Evolutionary conservation across 305 asterid species (phyloP).

Genomic region (Rubia peregrina): DNA sequence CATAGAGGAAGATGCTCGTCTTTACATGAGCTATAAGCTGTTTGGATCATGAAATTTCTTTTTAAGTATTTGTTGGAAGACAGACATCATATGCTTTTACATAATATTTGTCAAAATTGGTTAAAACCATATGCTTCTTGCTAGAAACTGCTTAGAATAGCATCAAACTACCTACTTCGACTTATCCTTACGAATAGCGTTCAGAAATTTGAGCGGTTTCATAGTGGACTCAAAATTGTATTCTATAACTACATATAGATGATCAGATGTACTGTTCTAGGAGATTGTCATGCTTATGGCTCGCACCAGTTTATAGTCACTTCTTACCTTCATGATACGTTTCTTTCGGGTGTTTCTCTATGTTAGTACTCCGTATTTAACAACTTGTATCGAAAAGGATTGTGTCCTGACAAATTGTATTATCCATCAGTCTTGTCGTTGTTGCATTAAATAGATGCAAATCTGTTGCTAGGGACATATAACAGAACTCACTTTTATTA

Average conservation of each 20-base stretch:
- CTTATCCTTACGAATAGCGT: background rate
- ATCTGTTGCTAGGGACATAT: background rate
- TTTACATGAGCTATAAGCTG: background rate
- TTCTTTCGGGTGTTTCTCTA: background rate
- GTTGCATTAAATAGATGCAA: too few relatives aligned
- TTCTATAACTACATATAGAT: background rate
- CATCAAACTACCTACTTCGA: background rate
- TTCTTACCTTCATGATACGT: too few relatives aligned
- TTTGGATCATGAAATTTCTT: background rate
- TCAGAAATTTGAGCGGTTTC: background rate
- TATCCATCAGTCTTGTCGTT: background rate
- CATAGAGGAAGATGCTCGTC: too few relatives aligned
- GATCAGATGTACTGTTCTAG: background rate
- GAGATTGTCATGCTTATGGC: too few relatives aligned
- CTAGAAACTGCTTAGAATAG: background rate
- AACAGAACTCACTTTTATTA: background rate
- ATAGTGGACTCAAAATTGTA: too few relatives aligned
- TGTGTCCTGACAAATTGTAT: background rate
- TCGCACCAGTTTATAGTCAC: too few relatives aligned
- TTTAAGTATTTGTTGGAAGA: background rate
- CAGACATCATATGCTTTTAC: too few relatives aligned
- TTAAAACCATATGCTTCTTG: background rate
- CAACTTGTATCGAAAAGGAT: background rate
- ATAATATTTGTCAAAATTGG: background rate
- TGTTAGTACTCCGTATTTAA: background rate